Evolutionary conservation across 495 filamentous ascomycete species (phyloP), one percentile per base, ranked within the genome.

Genomic region (Lepidopterella palustris): DNA sequence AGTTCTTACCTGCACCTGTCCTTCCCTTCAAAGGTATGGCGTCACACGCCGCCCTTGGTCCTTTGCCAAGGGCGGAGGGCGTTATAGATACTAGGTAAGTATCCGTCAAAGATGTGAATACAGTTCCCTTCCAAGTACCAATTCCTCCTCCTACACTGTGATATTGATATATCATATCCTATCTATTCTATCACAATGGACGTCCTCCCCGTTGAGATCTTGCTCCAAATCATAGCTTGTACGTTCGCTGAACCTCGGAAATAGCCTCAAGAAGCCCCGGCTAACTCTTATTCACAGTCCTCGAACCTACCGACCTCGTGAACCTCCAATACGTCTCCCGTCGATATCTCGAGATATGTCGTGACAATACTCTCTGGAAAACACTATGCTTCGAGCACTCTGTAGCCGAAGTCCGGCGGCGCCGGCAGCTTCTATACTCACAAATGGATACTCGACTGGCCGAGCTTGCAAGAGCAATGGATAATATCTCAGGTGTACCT

Each of bases 341-440:
- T 58, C 79, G 79, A 39, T 82, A 90, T 67, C 78, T 85, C 25
- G 72, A 73, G n/a, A 76, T 93, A 28, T 82, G 81, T 23, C 86
- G 89, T 18, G 90, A 95, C 70, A 83, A 88, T 59, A 79, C 73
- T 23, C 75, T 89, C 21, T 96, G 91, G 91, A 84, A 84, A 65
- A 70, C 80, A 13, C 80, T 84, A 71, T 92, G 87, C 70, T 85
- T 93, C 68, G 79, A 87, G 47, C 71, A 85, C 48, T 90, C 89
- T 1, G 65, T 78, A 27, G 80, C 81, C 48, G 75, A 82, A 63
- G 70, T 71, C 39, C 74, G 81, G 20, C 73, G 76, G 24, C 74
- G 74, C 25, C 75, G 76, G 15, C 75, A 72, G 52, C 69, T 79
- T 8, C 40, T 75, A 71, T 60, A 68, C 64, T 63, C 57, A 15